These are phyloP conservation scores for Prunus persica DNA, from an alignment of 306 rosid species.

Conservation along the genomic window DNA sequence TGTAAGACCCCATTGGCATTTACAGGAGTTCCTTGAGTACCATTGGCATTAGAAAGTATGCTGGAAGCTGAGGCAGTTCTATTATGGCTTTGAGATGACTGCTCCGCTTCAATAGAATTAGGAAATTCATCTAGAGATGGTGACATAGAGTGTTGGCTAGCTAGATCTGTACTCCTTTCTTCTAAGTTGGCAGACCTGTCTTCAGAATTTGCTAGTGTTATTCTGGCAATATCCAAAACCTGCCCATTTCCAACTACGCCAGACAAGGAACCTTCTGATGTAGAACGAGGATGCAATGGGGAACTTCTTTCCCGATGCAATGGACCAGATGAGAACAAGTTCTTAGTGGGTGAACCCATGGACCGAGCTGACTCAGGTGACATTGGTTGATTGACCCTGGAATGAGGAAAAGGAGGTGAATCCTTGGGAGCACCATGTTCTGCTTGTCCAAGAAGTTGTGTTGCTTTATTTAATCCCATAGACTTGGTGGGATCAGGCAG, in stretches of 20 bases:
- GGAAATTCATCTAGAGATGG: constrained; percentile 59
- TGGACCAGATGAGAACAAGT: constrained; percentile 40
- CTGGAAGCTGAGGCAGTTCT: constrained; percentile 64
- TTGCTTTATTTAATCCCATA: constrained; percentile 46
- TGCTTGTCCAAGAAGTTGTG: constrained; percentile 53
- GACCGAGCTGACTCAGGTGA: constrained; percentile 61
- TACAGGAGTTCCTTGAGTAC: constrained; percentile 50
- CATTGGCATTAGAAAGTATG: constrained; percentile 41
- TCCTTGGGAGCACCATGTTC: constrained; percentile 61
- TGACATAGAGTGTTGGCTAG: constrained; percentile 50
- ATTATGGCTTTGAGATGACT: constrained; percentile 48
- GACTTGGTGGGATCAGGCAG: constrained; percentile 59
- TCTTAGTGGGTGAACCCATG: constrained; percentile 53
- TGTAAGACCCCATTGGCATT: constrained; percentile 50
- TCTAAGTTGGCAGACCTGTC: constrained; percentile 65
- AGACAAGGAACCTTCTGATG: constrained; percentile 70
- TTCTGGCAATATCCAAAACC: constrained; percentile 44
- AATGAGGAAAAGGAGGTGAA: constrained; percentile 47
- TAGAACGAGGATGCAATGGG: constrained; percentile 74
- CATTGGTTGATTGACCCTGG: constrained; percentile 54
- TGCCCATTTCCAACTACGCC: constrained; percentile 50
- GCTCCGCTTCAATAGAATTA: constrained; percentile 43
- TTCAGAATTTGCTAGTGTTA: constrained; percentile 48
- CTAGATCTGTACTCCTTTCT: constrained; percentile 50
- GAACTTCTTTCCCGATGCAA: constrained; percentile 52